These are phyloP conservation scores for Lepidium aucheri DNA, from an alignment of 345 rosid species.

Conservation along the genomic window DNA sequence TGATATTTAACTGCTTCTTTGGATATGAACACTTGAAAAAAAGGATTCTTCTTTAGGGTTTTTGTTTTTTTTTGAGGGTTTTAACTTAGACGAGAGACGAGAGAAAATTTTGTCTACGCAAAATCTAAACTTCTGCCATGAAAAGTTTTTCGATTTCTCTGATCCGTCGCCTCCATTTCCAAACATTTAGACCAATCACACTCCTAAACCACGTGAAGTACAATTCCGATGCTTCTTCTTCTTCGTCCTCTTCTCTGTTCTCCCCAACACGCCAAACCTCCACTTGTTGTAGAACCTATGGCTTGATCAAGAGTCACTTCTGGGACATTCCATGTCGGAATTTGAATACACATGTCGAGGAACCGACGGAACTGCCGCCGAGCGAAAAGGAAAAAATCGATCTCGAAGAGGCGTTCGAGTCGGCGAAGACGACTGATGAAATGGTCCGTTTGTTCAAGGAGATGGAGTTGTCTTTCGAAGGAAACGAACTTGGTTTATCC, in stretches of 20 bases:
- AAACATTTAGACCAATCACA: slow-evolving; percentile 20
- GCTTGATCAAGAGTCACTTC: slow-evolving; percentile 27
- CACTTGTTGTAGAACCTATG: slow-evolving; percentile 35
- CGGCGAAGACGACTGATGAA: slow-evolving; percentile 63
- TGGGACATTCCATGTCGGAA: slow-evolving; percentile 37
- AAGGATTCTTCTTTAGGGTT: not conserved
- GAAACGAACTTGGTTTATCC: slow-evolving; percentile 67
- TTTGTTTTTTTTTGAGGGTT: not conserved
- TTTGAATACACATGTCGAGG: slow-evolving; percentile 46
- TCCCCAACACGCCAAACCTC: slow-evolving; percentile 15
- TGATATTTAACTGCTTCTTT: not conserved
- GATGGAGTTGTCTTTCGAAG: slow-evolving; percentile 72
- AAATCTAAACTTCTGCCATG: slow-evolving; percentile 34
- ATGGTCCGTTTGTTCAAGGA: slow-evolving; percentile 59
- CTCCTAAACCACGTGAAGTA: slow-evolving; percentile 21
- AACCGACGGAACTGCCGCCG: slow-evolving; percentile 37
- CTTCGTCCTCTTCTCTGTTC: slow-evolving; percentile 19
- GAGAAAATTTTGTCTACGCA: not conserved
- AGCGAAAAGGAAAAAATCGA: slow-evolving; percentile 51
- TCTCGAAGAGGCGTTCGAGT: slow-evolving; percentile 84
- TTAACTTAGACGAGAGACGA: not conserved
- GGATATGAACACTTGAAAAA: no score
- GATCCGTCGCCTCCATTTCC: slow-evolving; percentile 37
- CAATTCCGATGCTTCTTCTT: slow-evolving; percentile 15
- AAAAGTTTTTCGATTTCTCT: slow-evolving; percentile 47